Percentiles rank a stretch among this genome's conserved stretches.
Conservation (phyloP, 177 flowering plant species). For the Telopea speciosissima region DNA sequence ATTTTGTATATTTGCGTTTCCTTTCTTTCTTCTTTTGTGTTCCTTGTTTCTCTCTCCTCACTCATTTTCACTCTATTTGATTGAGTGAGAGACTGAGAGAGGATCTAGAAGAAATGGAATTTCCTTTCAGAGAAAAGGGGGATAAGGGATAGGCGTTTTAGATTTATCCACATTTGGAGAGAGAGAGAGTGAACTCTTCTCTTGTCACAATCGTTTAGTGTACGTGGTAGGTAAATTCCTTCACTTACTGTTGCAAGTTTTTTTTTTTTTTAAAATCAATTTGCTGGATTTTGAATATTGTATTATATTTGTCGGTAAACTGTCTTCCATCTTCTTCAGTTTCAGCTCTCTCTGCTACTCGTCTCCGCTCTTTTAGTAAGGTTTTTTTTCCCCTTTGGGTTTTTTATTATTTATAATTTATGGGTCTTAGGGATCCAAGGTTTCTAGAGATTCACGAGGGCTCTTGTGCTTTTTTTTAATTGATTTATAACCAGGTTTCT, state of each 20-base stretch:
- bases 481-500: constrained; percentile 17
- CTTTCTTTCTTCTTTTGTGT: background rate
- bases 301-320: constrained; percentile 25
- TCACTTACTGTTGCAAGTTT: constrained; percentile 17
- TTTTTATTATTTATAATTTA: background rate
- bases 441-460: constrained; percentile 19
- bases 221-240: constrained; percentile 44
- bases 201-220: constrained; percentile 24
- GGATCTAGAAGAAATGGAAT: background rate
- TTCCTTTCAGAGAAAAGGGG: background rate
- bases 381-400: background rate
- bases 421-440: constrained; percentile 8
- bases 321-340: constrained; percentile 30
- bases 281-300: constrained; percentile 11
- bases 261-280: constrained; percentile 4
- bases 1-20: background rate
- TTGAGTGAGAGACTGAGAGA: background rate
- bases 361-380: constrained; percentile 17
- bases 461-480: constrained; percentile 8
- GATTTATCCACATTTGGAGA: constrained; percentile 7
- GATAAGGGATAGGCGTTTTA: background rate
- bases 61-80: background rate
- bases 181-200: constrained; percentile 11
- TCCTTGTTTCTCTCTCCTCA: background rate
- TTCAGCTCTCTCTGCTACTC: constrained; percentile 31